A percentile compares a stretch with the other conserved stretches of the same genome.
Evolutionary conservation across 257 asterid genomes (phyloP).

Genomic region (Primulina eburnea): DNA sequence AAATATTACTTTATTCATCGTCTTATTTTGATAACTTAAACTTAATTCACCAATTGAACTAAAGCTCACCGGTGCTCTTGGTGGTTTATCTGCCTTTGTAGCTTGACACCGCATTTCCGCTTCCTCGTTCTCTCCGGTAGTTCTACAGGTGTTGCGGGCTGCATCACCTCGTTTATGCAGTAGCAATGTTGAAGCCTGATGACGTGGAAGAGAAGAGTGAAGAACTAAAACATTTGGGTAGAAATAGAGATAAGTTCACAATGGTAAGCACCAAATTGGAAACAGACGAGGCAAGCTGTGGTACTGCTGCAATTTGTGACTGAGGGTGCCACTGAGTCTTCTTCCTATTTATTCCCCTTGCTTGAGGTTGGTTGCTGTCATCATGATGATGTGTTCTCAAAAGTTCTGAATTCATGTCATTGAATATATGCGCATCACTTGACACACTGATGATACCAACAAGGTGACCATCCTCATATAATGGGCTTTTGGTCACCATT

Average conservation of each 20-base stretch:
- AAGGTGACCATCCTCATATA: slow-evolving; percentile 65
- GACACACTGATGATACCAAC: slow-evolving; percentile 66
- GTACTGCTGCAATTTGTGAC: slow-evolving; percentile 42
- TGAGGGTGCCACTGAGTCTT: slow-evolving; percentile 38
- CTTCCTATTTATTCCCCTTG: slow-evolving; percentile 34
- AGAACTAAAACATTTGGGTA: slow-evolving; percentile 15
- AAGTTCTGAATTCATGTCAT: slow-evolving; percentile 25
- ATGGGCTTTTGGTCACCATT: slow-evolving; percentile 55
- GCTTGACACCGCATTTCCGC: slow-evolving; percentile 32
- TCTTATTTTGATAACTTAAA: slow-evolving; percentile 10
- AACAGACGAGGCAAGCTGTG: slow-evolving; percentile 45
- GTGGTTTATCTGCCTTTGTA: slow-evolving; percentile 52
- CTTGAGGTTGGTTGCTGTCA: slow-evolving; percentile 28
- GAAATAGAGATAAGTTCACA: slow-evolving; percentile 20
- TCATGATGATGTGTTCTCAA: slow-evolving; percentile 27
- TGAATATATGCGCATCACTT: slow-evolving; percentile 62
- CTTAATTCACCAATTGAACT: slow-evolving; percentile 14
- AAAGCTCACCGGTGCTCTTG: slow-evolving; percentile 56
- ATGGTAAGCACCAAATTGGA: slow-evolving; percentile 59
- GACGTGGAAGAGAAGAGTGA: slow-evolving; percentile 20
- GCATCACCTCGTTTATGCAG: slow-evolving; percentile 34
- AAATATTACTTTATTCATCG: slow-evolving; percentile 10
- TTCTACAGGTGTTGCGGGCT: slow-evolving; percentile 26
- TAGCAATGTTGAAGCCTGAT: slow-evolving; percentile 59
- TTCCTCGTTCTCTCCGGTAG: slow-evolving; percentile 29